A percentile compares a stretch with the other conserved stretches of the same genome.
phyloP scores from a whole-genome alignment of 345 rosid species.

The Populus tremula region DNA sequence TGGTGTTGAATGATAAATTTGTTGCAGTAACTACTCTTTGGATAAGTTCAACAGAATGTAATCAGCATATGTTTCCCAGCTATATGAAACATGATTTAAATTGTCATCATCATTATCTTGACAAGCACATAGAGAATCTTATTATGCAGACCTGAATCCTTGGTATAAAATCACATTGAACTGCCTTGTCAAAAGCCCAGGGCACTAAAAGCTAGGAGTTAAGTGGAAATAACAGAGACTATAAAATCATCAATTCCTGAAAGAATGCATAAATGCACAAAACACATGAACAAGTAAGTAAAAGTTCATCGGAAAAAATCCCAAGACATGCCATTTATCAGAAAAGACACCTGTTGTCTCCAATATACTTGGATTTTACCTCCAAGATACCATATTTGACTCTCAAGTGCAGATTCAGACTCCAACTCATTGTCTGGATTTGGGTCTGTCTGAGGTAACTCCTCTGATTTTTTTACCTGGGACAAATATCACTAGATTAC shows the following conservation, averaged over 20 bases:
- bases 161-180: not conserved
- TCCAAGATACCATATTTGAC: slow-evolving; percentile 32
- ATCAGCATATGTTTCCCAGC: not conserved
- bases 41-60: not conserved
- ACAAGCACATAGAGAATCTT: not conserved
- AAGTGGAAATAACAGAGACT: not conserved
- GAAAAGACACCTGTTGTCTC: not conserved
- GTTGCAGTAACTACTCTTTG: not conserved
- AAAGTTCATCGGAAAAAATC: not conserved
- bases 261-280: not conserved
- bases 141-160: not conserved
- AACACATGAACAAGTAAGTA: no score
- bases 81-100: not conserved
- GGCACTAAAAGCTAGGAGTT: not conserved
- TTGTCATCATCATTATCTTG: not conserved
- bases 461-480: slow-evolving; percentile 71
- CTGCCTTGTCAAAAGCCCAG: not conserved
- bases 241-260: not conserved
- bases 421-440: slow-evolving; percentile 33
- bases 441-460: slow-evolving; percentile 37
- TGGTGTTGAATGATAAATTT: not conserved
- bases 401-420: slow-evolving; percentile 40
- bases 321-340: not conserved
- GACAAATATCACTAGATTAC: not conserved
- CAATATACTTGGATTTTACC: slow-evolving; percentile 33